Evolutionary conservation across 805 yeast genomes (phyloP), one percentile per base, ranked within the genome.

Genomic region (Candida jianshihensis): DNA sequence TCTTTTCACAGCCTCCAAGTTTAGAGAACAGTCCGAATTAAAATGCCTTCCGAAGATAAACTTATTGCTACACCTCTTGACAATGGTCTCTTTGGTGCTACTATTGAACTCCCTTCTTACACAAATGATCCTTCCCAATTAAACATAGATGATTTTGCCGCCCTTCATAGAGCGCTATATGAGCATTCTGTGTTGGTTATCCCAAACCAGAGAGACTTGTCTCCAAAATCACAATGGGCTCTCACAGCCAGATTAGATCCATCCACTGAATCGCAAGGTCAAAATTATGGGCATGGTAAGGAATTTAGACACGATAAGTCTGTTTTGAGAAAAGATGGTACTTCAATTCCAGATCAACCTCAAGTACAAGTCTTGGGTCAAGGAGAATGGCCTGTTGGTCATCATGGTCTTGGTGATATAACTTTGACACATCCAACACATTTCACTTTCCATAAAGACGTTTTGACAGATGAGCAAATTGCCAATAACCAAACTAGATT

Each of bases 331-430:
- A 82, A 81, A 53, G 96, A 87, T 54, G 94, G 95, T 30, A 71
- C 73, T 39, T 71, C 88, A 7, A 84, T 86, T 31, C 89, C 90
- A 31, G 59, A 67, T 35, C 88, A 84, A 55, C 95, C 96, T 3
- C 95, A 87, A 57, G 95, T 87, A 16, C 94, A 86, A 63, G 83
- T 86, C 53, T 73, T 87, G 37, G 96, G 96, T 29, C 89, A 87
- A 53, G 95, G 95, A 12, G 53, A 59, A 3, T 81, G 80, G 64
- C 73, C 64, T 35, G 75, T 76, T 22, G 85, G 81, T 13, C 66
- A 64, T 38, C 59, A 66, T 43, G 88, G 84, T 13, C 44, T 70
- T 18, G 77, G 72, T 31, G 65, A 69, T 18, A 70, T 81, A 40
- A 57, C 57, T 15, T 71, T 86, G 43, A 83, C 84, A 29, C 96